These are phyloP conservation scores for Dictyostelium capitatum DNA, from an alignment of 78 protist genomes.

Conservation along the genomic window DNA sequence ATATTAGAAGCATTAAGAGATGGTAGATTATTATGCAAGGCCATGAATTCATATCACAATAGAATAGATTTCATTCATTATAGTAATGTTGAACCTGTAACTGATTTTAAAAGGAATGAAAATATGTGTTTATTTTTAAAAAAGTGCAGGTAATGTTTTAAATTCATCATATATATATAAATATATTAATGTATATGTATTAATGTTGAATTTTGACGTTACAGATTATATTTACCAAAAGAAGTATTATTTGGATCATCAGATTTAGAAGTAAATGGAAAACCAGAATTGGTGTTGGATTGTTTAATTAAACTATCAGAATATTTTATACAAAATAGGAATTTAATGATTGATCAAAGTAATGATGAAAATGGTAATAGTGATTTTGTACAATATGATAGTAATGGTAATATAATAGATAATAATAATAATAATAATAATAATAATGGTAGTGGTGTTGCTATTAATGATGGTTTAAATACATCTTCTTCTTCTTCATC, in stretches of 20 bases:
- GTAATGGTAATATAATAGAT: not conserved
- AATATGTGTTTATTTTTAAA: slow-evolving; percentile 59
- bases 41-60: slow-evolving; percentile 52
- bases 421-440: not conserved
- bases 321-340: slow-evolving; percentile 29
- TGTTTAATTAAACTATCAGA: slow-evolving; percentile 27
- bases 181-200: not conserved
- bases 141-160: slow-evolving; percentile 58
- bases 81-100: slow-evolving; percentile 46
- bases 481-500: not conserved
- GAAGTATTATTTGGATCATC: slow-evolving; percentile 36
- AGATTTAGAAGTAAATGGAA: slow-evolving; percentile 36
- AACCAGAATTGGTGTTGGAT: slow-evolving; percentile 23
- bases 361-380: not conserved
- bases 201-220: too few relatives aligned
- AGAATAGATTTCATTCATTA: slow-evolving; percentile 55
- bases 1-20: slow-evolving; percentile 33
- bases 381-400: not conserved
- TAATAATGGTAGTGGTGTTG: not conserved
- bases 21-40: slow-evolving; percentile 55
- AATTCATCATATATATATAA: not conserved
- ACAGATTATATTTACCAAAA: slow-evolving; percentile 58
- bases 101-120: slow-evolving; percentile 42
- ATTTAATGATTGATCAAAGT: not conserved
- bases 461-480: too few relatives aligned